Base-by-base conservation (phyloP, 805 yeast genomes). In the Grigorovia humatica region DNA sequence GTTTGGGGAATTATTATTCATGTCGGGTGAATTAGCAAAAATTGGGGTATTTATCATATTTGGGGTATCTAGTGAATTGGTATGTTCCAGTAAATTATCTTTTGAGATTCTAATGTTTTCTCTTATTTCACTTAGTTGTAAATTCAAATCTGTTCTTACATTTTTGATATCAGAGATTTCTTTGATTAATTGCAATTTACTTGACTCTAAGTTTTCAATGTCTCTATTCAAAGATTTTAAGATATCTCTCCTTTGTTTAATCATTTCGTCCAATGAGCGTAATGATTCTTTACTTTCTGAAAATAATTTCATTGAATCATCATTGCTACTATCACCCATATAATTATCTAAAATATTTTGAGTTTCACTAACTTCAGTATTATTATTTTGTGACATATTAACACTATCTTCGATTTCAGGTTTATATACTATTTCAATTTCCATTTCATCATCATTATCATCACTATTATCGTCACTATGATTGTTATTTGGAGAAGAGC, bases 91-190 rank as follows among this genome's bases (percentile, higher is more conserved):
- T 13, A 45, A 15, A 18, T 35, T 12, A 19, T 45, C 41, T 20
- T 42, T 50, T 12, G 50, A 43, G n/a, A 9, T 35, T 18, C 18
- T 27, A 27, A 48, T 43, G 11, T 54, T 52, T 5, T 41, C 40
- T 48, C 38, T 50, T 13, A 52, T 43, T 9, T 30, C 35, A 8
- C 49, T 48, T 18, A 55, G 38, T 29, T 53, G 51, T 43, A 29
- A 46, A 43, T 19, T 47, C 42, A 51, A n/a, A 20, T 41, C 23
- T 9, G 35, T 40, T 42, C 48, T 52, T 9, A 49, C 20, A 51
- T 42, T 30, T 50, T 48, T 12, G 52, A 52, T 48, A 44, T 55
- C 48, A 15, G 38, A 43, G 13, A 52, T 38, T 2, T 44, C 50
- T 12, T 40, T 23, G 13, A 49, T 13, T 32, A 52, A 44, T 20